phyloP scores from a whole-genome alignment of 2,329 filamentous ascomycete genomes.

The Teratosphaeria destructans region DNA sequence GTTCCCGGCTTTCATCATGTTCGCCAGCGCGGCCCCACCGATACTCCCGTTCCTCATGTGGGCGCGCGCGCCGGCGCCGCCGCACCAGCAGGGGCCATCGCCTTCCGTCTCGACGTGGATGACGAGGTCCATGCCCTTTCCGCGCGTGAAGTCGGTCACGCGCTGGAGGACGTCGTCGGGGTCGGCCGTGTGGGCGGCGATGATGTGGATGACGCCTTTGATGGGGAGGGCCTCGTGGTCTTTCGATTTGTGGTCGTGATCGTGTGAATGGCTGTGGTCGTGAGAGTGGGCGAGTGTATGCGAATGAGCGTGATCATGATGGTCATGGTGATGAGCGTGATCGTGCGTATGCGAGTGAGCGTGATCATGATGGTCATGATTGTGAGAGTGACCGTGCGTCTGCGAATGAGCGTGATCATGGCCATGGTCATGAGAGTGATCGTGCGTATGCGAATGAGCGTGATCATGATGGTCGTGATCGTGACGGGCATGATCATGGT shows the following conservation, averaged over 20 bases:
- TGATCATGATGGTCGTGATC: slow-evolving; percentile 13
- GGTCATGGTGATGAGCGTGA: background rate
- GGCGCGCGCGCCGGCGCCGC: background rate
- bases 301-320: slow-evolving; percentile 10
- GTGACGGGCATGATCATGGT: slow-evolving; percentile 16
- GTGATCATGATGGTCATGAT: slow-evolving; percentile 9
- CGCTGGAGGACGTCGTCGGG: slow-evolving; percentile 74
- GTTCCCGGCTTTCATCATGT: background rate
- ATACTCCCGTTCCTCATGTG: background rate
- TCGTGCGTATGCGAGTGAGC: background rate
- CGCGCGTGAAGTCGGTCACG: slow-evolving; percentile 59
- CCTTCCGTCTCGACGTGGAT: slow-evolving; percentile 75
- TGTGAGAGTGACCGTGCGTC: background rate
- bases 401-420: slow-evolving; percentile 8
- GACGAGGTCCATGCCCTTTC: slow-evolving; percentile 67
- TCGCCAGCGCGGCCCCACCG: background rate
- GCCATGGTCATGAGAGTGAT: background rate
- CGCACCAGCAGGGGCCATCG: background rate
- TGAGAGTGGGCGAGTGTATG: slow-evolving; percentile 11
- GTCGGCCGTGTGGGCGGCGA: slow-evolving; percentile 60
- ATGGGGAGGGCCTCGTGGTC: slow-evolving; percentile 38
- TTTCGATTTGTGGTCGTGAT: background rate
- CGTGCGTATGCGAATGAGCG: background rate
- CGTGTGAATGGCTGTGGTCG: slow-evolving; percentile 5
- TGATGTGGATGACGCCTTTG: slow-evolving; percentile 76